Evolutionary conservation across 2,329 filamentous ascomycete species (phyloP).

Genomic region (Leptodontidium sp.): DNA sequence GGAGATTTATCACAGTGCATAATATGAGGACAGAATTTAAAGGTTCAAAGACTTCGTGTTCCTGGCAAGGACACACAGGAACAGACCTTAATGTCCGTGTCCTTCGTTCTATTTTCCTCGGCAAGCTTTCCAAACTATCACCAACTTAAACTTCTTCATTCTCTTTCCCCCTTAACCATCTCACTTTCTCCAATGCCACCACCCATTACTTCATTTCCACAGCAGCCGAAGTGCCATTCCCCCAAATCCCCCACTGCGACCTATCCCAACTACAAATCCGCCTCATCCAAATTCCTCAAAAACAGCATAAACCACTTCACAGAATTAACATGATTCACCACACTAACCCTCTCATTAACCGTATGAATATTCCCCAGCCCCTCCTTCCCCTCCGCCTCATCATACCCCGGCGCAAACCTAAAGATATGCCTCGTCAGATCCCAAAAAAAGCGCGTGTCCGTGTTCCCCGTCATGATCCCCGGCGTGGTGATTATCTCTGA

Average conservation of each 20-base stretch:
- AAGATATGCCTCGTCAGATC: constrained; percentile 20
- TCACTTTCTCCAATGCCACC: no score
- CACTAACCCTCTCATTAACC: constrained; percentile 19
- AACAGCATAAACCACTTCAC: constrained; percentile 24
- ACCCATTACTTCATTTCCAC: not conserved
- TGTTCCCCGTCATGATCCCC: constrained; percentile 19
- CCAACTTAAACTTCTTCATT: no score
- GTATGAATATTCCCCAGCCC: constrained; percentile 23
- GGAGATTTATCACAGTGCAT: no score
- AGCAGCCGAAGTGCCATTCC: not conserved
- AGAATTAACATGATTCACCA: constrained; percentile 16
- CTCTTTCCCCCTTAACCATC: no score
- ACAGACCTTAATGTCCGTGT: no score
- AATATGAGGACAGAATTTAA: no score
- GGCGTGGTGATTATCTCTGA: constrained; percentile 6
- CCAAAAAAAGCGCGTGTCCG: constrained; percentile 20
- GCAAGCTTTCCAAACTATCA: no score
- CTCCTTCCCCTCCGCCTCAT: constrained; percentile 10
- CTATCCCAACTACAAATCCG: constrained; percentile 1
- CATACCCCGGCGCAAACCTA: constrained; percentile 21
- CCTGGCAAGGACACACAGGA: no score
- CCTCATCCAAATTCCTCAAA: constrained; percentile 18
- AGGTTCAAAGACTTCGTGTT: no score
- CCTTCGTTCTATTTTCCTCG: no score
- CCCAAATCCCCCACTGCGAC: not conserved